A percentile compares a stretch with the other conserved stretches of the same genome.
phyloP scores from a whole-genome alignment of 2,329 filamentous ascomycete species.

The Sporothrix globosa region DNA sequence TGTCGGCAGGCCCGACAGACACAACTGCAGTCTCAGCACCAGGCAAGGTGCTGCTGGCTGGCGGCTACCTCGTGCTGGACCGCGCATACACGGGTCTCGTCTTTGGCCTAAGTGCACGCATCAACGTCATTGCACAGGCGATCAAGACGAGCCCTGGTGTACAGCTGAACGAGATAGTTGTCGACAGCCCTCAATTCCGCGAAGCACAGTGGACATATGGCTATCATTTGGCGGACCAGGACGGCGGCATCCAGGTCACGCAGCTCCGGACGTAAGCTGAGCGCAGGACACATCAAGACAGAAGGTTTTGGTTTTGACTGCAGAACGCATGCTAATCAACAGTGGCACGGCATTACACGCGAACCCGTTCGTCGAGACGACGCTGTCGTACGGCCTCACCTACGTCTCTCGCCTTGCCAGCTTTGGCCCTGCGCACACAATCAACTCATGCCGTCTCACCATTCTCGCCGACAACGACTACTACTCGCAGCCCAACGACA shows the following conservation, averaged over 20 bases:
- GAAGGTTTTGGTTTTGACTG: no score
- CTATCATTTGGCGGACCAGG: conserved; percentile 68
- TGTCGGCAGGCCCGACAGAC: conserved; percentile 32
- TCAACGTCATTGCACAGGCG: conserved; percentile 64
- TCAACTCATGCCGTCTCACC: conserved; percentile 73
- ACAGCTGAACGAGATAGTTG: conserved; percentile 72
- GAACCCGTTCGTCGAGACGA: conserved; percentile 92
- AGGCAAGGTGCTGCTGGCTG: conserved; percentile 92
- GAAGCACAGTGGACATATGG: conserved; percentile 88
- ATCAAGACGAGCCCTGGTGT: conserved; percentile 66
- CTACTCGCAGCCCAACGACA: conserved; percentile 71
- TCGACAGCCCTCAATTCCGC: conserved; percentile 88
- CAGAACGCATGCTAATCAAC: not conserved
- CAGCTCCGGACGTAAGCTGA: conserved; percentile 74
- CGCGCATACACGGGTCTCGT: conserved; percentile 78
- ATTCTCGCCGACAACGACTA: conserved; percentile 96
- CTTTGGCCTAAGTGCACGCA: conserved; percentile 67
- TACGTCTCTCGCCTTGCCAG: conserved; percentile 64
- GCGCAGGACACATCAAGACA: no score
- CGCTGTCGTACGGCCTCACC: conserved; percentile 82
- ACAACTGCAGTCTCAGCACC: conserved; percentile 78
- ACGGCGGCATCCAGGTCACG: conserved; percentile 79
- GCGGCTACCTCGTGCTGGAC: conserved; percentile 94
- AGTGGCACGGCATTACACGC: conserved; percentile 52
- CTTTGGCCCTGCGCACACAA: conserved; percentile 50